Percentiles rank a stretch among this genome's conserved stretches.
phyloP scores from a whole-genome alignment of 495 filamentous ascomycete species.

The Xylaria sp. region DNA sequence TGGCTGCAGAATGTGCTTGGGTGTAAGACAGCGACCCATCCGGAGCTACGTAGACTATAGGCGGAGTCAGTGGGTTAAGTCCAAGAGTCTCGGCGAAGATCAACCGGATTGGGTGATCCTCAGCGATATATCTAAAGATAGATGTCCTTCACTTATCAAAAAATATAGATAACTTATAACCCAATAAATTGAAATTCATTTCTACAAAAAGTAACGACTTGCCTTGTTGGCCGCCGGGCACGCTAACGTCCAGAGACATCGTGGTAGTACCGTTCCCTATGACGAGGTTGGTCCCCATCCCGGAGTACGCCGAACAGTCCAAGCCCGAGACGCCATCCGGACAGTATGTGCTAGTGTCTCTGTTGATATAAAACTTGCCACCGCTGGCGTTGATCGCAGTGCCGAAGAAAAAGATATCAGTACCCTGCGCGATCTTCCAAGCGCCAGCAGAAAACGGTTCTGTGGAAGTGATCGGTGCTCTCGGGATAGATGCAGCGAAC shows the following conservation, averaged over 20 bases:
- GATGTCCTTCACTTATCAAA: no score
- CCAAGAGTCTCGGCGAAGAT: background rate
- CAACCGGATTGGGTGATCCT: no score
- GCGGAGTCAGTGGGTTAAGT: background rate
- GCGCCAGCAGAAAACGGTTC: slow-evolving; percentile 34
- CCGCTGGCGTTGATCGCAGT: slow-evolving; percentile 35
- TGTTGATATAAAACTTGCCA: slow-evolving; percentile 41
- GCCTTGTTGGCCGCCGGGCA: slow-evolving; percentile 42
- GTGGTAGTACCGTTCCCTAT: slow-evolving; percentile 33
- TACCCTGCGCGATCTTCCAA: slow-evolving; percentile 29
- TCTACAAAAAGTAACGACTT: no score
- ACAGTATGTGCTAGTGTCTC: slow-evolving; percentile 34
- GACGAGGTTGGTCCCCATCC: slow-evolving; percentile 32
- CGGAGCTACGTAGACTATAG: slow-evolving; percentile 34
- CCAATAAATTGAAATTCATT: no score
- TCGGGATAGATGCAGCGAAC: slow-evolving; percentile 27
- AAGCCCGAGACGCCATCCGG: slow-evolving; percentile 29
- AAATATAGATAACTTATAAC: no score
- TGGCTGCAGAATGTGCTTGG: slow-evolving; percentile 25
- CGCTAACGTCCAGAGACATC: slow-evolving; percentile 30
- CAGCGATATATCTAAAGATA: no score
- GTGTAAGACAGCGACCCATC: slow-evolving; percentile 40
- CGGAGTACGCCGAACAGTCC: slow-evolving; percentile 33
- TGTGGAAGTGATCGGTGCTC: slow-evolving; percentile 3
- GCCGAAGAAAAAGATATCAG: slow-evolving; percentile 25